Evolutionary conservation across 2,329 filamentous ascomycete genomes (phyloP).

Genomic region (Xylaria sp.): DNA sequence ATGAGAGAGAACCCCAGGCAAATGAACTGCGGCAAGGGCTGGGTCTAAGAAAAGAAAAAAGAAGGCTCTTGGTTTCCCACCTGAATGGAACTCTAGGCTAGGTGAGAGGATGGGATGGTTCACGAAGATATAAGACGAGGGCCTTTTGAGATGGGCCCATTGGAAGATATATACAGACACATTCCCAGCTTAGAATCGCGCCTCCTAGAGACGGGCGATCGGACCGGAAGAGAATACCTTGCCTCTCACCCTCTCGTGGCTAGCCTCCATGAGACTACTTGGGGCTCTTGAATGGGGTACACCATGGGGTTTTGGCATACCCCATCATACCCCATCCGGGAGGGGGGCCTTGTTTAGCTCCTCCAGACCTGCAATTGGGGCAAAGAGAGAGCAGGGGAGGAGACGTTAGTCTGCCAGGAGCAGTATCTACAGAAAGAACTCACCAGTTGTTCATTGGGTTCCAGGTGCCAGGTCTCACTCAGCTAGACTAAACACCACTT

Average conservation of each 20-base stretch:
- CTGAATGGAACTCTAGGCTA: conserved; percentile 9
- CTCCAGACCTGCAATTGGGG: conserved; percentile 34
- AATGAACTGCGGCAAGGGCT: conserved; percentile 11
- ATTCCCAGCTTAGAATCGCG: conserved; percentile 30
- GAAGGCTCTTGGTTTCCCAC: conserved; percentile 21
- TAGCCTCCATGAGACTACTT: conserved; percentile 20
- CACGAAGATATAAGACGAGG: conserved; percentile 14
- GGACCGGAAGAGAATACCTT: conserved; percentile 46
- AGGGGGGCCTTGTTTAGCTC: conserved; percentile 25
- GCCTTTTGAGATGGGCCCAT: conserved; percentile 24
- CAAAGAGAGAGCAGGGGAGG: conserved; percentile 33
- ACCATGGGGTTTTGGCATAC: conserved; percentile 39
- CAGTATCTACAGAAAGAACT: conserved; percentile 33
- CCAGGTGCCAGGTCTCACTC: conserved; percentile 41
- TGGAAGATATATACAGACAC: conserved; percentile 44
- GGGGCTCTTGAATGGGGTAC: conserved; percentile 44
- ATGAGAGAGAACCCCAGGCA: conserved; percentile 10
- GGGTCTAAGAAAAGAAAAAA: conserved; percentile 4
- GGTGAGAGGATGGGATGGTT: conserved; percentile 20
- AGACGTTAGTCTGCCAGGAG: conserved; percentile 17
- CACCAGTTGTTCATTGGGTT: conserved; percentile 42
- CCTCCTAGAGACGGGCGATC: conserved; percentile 45
- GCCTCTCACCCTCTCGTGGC: conserved; percentile 36
- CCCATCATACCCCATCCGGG: conserved; percentile 43
- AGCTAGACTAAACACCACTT: conserved; percentile 19